These are phyloP conservation scores for Fusarium brachygibbosum DNA, from an alignment of 2,329 filamentous ascomycete species.

Conservation along the genomic window DNA sequence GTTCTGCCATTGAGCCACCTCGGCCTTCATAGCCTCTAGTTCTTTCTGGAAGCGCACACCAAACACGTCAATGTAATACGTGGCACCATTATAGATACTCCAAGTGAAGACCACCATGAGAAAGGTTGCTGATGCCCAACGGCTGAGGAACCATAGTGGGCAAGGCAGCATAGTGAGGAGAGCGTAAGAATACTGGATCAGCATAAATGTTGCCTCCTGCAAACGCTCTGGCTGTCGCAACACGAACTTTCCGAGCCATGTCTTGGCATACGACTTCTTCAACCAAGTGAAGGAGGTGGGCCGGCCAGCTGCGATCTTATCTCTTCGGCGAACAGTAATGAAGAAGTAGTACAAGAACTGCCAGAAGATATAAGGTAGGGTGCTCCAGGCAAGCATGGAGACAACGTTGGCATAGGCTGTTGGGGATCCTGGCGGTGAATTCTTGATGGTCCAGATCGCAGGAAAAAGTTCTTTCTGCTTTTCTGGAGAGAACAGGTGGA, in stretches of 20 bases:
- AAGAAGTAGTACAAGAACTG: conserved; percentile 93
- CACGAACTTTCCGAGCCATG: conserved; percentile 88
- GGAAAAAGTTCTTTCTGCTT: conserved; percentile 80
- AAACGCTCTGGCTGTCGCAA: conserved; percentile 79
- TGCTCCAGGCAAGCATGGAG: conserved; percentile 95
- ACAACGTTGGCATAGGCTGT: conserved; percentile 82
- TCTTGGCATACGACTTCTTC: conserved; percentile 88
- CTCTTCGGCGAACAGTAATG: conserved; percentile 93
- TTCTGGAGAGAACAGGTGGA: conserved; percentile 80
- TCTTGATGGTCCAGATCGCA: conserved; percentile 85
- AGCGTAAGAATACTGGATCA: conserved; percentile 94
- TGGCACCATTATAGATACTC: conserved; percentile 97
- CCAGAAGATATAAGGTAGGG: conserved; percentile 92
- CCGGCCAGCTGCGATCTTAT: conserved; percentile 94
- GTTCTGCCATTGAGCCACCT: conserved; percentile 90
- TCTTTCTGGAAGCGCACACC: conserved; percentile 97
- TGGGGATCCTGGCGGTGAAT: conserved; percentile 74
- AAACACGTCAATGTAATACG: conserved; percentile 98
- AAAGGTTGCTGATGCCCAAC: conserved; percentile 82
- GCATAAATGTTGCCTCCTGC: conserved; percentile 94
- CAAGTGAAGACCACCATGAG: conserved; percentile 87
- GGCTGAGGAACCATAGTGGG: conserved; percentile 93
- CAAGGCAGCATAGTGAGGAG: conserved; percentile 94
- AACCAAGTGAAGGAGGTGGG: conserved; percentile 99
- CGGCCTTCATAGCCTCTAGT: conserved; percentile 86